Evolutionary conservation across 73 alveolate species (phyloP).

Genomic region (Durusdinium trenchii): DNA sequence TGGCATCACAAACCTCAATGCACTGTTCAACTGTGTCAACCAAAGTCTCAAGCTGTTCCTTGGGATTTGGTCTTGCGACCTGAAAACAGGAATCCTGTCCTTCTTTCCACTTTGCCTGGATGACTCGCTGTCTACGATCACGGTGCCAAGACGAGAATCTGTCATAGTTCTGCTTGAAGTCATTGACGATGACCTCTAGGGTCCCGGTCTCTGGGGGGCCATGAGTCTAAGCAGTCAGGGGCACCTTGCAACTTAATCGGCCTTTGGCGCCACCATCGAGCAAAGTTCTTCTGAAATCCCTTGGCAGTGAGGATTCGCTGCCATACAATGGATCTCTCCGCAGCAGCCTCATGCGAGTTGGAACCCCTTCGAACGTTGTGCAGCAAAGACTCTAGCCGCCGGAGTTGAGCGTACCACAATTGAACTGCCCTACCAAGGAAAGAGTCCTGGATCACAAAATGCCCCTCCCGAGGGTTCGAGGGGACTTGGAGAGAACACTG

Average conservation of each 20-base stretch:
- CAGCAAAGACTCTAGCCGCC: too few relatives aligned
- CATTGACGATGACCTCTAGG: not conserved
- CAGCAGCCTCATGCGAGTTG: too few relatives aligned
- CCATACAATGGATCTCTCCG: too few relatives aligned
- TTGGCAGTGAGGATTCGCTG: too few relatives aligned
- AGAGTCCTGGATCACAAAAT: too few relatives aligned
- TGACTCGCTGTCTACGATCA: not conserved
- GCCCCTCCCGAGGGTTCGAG: too few relatives aligned
- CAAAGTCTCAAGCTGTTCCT: not conserved
- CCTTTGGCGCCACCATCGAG: not conserved
- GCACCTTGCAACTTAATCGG: not conserved
- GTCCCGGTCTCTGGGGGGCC: not conserved
- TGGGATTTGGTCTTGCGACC: not conserved
- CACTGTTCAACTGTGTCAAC: not conserved
- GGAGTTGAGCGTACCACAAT: too few relatives aligned
- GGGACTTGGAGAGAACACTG: too few relatives aligned
- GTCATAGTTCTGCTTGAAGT: not conserved
- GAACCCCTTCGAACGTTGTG: too few relatives aligned
- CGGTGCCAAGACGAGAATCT: not conserved
- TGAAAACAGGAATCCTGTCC: too few relatives aligned
- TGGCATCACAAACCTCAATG: not conserved
- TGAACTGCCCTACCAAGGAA: too few relatives aligned
- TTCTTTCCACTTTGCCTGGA: not conserved
- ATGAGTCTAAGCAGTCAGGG: not conserved
- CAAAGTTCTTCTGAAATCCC: too few relatives aligned